Evolutionary conservation across 2,329 filamentous ascomycete species (phyloP).

Genomic region (Fusarium veterinarium): DNA sequence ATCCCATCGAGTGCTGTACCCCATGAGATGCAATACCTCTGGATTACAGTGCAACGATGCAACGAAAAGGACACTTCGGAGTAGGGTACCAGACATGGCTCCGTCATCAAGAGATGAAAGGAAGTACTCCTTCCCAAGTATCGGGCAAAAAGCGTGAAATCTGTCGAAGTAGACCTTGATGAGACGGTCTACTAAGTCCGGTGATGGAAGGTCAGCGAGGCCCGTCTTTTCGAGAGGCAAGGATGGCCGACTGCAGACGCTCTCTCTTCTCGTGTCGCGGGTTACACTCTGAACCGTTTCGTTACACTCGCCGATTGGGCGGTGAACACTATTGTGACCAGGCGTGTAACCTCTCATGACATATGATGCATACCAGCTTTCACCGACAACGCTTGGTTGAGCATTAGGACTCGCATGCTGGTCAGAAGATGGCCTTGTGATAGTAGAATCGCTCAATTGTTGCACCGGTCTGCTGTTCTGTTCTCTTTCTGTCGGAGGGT

Average conservation of each 20-base stretch:
- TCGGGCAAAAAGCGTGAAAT: neutral
- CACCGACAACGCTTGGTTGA: neutral
- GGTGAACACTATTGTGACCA: neutral
- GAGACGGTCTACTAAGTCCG: neutral
- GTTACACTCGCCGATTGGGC: neutral
- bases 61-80: conserved; percentile 1
- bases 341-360: conserved; percentile 14
- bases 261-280: neutral
- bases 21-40: conserved; percentile 3
- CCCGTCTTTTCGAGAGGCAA: neutral
- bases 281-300: neutral
- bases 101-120: neutral
- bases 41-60: conserved; percentile 10
- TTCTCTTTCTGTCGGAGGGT: fast-evolving
- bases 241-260: fast-evolving
- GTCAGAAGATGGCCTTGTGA: fast-evolving
- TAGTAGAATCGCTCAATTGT: fast-evolving
- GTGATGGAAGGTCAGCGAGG: neutral
- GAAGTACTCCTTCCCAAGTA: neutral
- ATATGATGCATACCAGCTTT: conserved; percentile 8
- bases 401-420: neutral
- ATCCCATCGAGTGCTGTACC: neutral
- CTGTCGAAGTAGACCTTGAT: conserved; percentile 16
- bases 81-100: neutral
- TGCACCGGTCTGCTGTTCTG: neutral